Evolutionary conservation across 2,329 filamentous ascomycete species (phyloP), one percentile per base, ranked within the genome.

Genomic region (Aspergillus chevalieri): DNA sequence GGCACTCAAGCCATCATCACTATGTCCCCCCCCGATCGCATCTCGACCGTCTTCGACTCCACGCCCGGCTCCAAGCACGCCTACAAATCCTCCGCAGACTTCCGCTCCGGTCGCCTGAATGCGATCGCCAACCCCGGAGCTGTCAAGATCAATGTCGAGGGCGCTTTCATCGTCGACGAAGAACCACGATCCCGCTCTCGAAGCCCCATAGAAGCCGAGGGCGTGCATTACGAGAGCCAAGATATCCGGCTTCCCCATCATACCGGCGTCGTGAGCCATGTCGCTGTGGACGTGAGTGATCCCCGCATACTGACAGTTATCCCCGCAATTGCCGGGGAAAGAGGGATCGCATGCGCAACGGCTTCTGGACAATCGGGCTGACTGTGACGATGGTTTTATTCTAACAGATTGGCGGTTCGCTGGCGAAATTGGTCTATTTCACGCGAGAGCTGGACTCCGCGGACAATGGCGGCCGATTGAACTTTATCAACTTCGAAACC

Each of bases 161-260:
- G 92, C 64, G 93, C 93, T 36, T 96, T 95, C 65, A 97, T 98
- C 57, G 90, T 95, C 61, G 89, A 96, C 65, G 85, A 92, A 54
- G 86, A 89, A 58, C 77, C 53, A 68, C 75, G 58, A 69, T 78
- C 61, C 68, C 81, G 64, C 33, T 78, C 61, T 68, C 81, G 64
- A 38, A 69, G 64, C 50, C 63, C 65, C 15, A 73, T 77, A 53
- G 74, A 80, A 28, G 74, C 76, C 44, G 78, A 82, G 43, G 77
- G 78, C 21, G 78, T 82, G 49, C 76, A 82, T 56, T 81, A 84
- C 68, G 89, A 94, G 68, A 90, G 88, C 50, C 90, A 89, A 65
- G 93, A 96, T 66, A 98, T 98, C 61, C 81, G 93, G n/a, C 76
- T 98, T 52, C 93, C 93, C 24, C 93, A 97, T 70, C 93, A 98